phyloP scores from a whole-genome alignment of 2,329 filamentous ascomycete genomes.

The Beauveria scarabaeidicola region DNA sequence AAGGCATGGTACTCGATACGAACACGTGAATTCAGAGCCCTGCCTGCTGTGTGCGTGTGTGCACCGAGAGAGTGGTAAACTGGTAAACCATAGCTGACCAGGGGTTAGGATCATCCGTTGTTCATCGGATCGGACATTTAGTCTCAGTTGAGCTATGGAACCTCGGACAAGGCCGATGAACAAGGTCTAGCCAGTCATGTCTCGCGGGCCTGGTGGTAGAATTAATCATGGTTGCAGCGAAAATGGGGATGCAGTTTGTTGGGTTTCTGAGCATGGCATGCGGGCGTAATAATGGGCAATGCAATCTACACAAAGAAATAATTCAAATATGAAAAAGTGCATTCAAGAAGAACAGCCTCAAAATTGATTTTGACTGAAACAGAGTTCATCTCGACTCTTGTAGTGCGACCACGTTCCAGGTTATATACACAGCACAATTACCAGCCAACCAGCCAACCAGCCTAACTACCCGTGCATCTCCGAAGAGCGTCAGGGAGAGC shows the following conservation, averaged over 20 bases:
- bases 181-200: background rate
- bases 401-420: too few species aligned
- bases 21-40: background rate
- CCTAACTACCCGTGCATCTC: background rate
- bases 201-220: background rate
- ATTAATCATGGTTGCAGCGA: background rate
- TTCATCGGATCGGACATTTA: background rate
- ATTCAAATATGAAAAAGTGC: background rate
- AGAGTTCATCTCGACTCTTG: too few species aligned
- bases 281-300: background rate
- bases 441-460: too few species aligned
- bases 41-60: background rate
- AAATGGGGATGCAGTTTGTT: background rate
- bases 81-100: background rate
- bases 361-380: too few species aligned
- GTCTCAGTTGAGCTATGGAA: constrained; percentile 7
- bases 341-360: background rate
- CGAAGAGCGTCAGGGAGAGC: background rate
- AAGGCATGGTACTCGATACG: background rate
- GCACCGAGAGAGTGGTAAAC: background rate
- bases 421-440: background rate
- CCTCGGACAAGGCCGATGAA: background rate
- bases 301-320: background rate
- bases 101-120: background rate
- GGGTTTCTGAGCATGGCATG: background rate